Evolutionary conservation across 1,139 yeast species (phyloP), one percentile per base, ranked within the genome.

Genomic region (Pichia sp.): DNA sequence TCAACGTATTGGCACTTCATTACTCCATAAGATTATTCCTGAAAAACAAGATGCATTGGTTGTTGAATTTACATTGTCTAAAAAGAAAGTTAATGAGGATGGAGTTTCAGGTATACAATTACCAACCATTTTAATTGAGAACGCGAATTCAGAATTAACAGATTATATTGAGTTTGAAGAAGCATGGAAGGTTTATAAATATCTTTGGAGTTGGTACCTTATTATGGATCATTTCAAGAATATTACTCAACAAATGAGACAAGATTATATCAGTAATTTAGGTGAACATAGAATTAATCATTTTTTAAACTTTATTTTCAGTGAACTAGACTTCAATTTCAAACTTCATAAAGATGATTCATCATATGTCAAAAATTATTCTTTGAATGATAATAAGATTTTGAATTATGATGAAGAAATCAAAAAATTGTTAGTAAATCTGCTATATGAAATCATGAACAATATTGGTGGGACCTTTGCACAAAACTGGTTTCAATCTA

Each of bases 201-300:
- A 77, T 59, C 59, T 86, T 41, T 81, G 88, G 81, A 70, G 80
- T 40, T 89, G 96, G 95, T 68, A 69, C 49, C 66, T 87, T 48
- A 64, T 85, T 0, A 73, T 85, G 55, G 69, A 68, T 29, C 81
- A 80, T 61, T 85, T 89, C 60, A 74, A 77, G 47, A 80, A 81
- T 51, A 76, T 85, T 7, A 79, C 94, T 1, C 77, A 79, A 55
- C 76, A 79, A 39, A 72, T 87, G 55, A 72, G 90, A 49, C 74
- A 77, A 42, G 71, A 74, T 42, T 85, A 84, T 58, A 73, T 84
- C 37, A 68, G 69, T 26, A 83, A 83, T 54, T 64, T 88, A 48
- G 71, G 72, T 3, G 66, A 68, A 5, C 73, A 73, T 23, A 63
- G 74, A 24, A 66, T 85, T 12, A 71, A 70, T 13, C 64, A 64